Evolutionary conservation across 257 asterid genomes (phyloP), one percentile per base, ranked within the genome.

Genomic region (Nicotiana obtusifolia): DNA sequence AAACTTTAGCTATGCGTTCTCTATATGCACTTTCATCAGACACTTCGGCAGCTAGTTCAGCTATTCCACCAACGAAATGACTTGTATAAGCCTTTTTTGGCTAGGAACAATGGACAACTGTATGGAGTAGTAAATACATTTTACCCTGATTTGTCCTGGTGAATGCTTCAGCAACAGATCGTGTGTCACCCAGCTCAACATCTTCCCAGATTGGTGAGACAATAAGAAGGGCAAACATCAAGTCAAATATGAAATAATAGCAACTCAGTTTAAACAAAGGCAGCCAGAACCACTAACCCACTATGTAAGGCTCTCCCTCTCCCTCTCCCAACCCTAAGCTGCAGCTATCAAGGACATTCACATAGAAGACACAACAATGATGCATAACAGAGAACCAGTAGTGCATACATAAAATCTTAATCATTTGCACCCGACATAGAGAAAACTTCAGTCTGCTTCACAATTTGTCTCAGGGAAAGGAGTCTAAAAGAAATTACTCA

Each of bases 111-210:
- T 15, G 79, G 79, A 49, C 24, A 75, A 49, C 44, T 73, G 41
- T 24, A 49, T 54, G 76, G 76, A 80, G 75, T 69, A 86, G 65
- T n/a, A 64, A 57, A 77, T 77, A 66, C 71, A 37, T 61, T 86
- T 83, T 65, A 96, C 99, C 99, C 77, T 91, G 94, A 86, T 93
- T 90, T 78, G 88, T 86, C 90, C 88, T 89, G 89, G 86, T 66
- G 84, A 96, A 91, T 85, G 99, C 98, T 90, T 94, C 98, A 80
- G 99, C 99, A 83, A 96, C 99, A 77, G 95, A 87, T 86, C 93
- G 88, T 78, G 97, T 83, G 69, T 96, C 98, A 73, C 93, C 90
- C 76, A 91, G 84, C 88, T 90, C 97, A 62, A 91, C 93, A 73
- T 93, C 98, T 95, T 80, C 84, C 79, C 88, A 82, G 73, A 87